Percentiles rank a stretch among this genome's conserved stretches.
These are phyloP conservation scores for Grosmannia serpens DNA, from an alignment of 2,329 filamentous ascomycete species.

Conservation along the genomic window DNA sequence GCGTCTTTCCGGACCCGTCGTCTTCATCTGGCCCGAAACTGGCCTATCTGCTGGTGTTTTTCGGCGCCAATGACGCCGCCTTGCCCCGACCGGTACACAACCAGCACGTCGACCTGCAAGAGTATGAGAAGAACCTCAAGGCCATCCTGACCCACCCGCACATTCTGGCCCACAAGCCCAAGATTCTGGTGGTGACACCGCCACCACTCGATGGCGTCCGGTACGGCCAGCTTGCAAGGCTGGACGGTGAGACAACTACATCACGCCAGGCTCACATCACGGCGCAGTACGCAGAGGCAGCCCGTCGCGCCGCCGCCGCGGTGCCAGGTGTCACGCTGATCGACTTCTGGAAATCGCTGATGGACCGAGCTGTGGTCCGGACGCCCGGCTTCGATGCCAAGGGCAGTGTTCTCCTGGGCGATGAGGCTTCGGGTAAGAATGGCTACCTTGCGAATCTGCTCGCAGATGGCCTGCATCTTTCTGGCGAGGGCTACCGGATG, in stretches of 20 bases:
- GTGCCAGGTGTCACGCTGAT: slow-evolving; percentile 57
- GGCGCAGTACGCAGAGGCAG: slow-evolving; percentile 45
- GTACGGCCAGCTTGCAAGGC: slow-evolving; percentile 32
- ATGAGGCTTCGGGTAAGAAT: slow-evolving; percentile 34
- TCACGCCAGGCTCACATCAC: slow-evolving; percentile 36
- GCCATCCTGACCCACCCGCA: slow-evolving; percentile 61
- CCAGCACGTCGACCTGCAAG: slow-evolving; percentile 68
- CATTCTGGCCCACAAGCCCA: slow-evolving; percentile 58
- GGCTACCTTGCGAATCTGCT: slow-evolving; percentile 40
- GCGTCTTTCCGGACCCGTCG: slow-evolving; percentile 47
- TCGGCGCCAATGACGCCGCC: slow-evolving; percentile 85
- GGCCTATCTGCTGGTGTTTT: slow-evolving; percentile 60
- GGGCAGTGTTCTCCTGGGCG: slow-evolving; percentile 33
- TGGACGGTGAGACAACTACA: slow-evolving; percentile 30
- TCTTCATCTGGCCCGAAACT: slow-evolving; percentile 45
- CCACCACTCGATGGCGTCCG: slow-evolving; percentile 74
- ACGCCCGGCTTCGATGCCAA: slow-evolving; percentile 43
- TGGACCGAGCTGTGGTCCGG: slow-evolving; percentile 53
- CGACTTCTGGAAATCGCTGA: slow-evolving; percentile 71
- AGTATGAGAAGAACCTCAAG: slow-evolving; percentile 62
- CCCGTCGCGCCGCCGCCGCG: slow-evolving; percentile 57
- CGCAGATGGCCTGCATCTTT: slow-evolving; percentile 48
- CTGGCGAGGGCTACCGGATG: slow-evolving; percentile 38
- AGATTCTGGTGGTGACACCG: slow-evolving; percentile 71
- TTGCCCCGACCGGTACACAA: slow-evolving; percentile 47